A percentile compares a stretch with the other conserved stretches of the same genome.
These are phyloP conservation scores for Xylaria sp. DNA, from an alignment of 2,329 filamentous ascomycete genomes.

Conservation along the genomic window DNA sequence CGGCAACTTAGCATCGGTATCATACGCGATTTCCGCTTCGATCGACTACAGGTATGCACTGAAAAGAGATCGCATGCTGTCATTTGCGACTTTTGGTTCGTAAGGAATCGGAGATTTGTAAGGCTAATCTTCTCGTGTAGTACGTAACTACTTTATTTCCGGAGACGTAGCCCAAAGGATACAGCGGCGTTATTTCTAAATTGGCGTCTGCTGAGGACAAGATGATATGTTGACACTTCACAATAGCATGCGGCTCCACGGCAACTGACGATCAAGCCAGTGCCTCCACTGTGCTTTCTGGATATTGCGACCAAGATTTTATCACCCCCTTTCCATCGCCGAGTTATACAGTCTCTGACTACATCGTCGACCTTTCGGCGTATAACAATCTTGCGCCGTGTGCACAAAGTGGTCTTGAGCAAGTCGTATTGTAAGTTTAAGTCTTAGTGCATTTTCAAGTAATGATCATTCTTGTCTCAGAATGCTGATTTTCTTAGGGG, in stretches of 20 bases:
- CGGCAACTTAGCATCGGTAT: conserved; percentile 54
- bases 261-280: conserved; percentile 62
- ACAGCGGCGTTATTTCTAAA: background rate
- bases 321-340: conserved; percentile 57
- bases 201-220: no score
- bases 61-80: background rate
- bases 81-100: background rate
- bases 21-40: conserved; percentile 53
- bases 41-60: conserved; percentile 49
- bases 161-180: background rate
- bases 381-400: conserved; percentile 58
- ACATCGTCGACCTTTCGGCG: conserved; percentile 62
- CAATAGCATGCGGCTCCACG: conserved; percentile 56
- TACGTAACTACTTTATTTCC: conserved; percentile 14
- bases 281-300: conserved; percentile 56
- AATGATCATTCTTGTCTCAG: background rate
- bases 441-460: background rate
- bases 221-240: conserved; percentile 13
- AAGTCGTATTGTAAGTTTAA: conserved; percentile 53
- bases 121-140: conserved; percentile 16
- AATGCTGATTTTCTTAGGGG: conserved; percentile 41
- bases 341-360: conserved; percentile 56
- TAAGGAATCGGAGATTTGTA: background rate
- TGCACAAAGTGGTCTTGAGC: conserved; percentile 53
- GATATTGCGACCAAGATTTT: conserved; percentile 61